phyloP scores from a whole-genome alignment of 75 land plant species.

The Cupressus sempervirens region DNA sequence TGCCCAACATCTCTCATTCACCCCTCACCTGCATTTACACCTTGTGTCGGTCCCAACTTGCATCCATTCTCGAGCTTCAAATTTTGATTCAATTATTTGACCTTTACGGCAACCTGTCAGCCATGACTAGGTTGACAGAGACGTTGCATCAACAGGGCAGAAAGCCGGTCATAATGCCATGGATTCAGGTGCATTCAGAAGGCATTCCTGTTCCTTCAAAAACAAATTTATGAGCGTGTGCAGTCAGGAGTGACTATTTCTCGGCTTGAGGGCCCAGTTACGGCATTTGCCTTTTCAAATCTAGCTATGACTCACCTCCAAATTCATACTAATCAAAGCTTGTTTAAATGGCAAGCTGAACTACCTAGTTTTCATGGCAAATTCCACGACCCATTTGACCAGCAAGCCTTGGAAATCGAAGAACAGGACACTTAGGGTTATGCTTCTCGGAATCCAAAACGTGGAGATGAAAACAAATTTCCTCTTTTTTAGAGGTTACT shows the following conservation, averaged over 20 bases:
- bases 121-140: not conserved
- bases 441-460: too few species aligned
- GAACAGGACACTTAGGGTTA: too few species aligned
- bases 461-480: too few species aligned
- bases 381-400: too few species aligned
- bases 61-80: not conserved
- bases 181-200: not conserved
- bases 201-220: not conserved
- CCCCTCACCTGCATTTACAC: not conserved
- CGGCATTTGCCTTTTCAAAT: too few species aligned
- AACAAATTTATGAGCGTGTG: not conserved
- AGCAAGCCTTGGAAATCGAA: too few species aligned
- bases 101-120: not conserved
- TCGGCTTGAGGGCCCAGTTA: too few species aligned
- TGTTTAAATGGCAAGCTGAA: too few species aligned
- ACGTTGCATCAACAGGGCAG: not conserved
- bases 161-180: not conserved
- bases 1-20: constrained; percentile 3
- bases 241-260: not conserved
- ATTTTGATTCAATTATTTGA: not conserved
- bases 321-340: too few species aligned
- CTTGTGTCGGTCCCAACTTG: not conserved
- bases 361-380: too few species aligned
- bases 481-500: too few species aligned
- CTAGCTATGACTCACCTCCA: too few species aligned